Evolutionary conservation across 352 stramenopile species (phyloP), one percentile per base, ranked within the genome.

Genomic region (Globisporangium canariense): DNA sequence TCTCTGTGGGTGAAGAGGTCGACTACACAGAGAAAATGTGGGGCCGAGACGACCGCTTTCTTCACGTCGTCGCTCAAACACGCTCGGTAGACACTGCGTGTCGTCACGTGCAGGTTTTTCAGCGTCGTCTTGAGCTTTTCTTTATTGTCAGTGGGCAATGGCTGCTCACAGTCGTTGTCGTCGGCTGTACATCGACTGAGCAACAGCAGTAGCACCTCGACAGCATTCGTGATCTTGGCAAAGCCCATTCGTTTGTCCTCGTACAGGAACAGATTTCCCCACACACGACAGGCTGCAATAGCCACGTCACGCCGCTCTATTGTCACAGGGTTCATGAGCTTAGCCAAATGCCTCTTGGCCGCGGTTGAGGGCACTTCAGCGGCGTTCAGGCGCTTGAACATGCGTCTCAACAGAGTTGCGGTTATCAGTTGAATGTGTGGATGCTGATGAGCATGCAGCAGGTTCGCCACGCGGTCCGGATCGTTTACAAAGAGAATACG

Each of bases 331-430:
- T 43, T 47, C 40, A 89, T 14, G 13, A 90, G 63, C 11, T 76
- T 81, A 0, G 63, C 72, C 1, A 90, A 60, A 38, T 89, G 77
- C 9, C 80, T 77, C 28, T 77, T 71, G n/a, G 79, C 63, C 18
- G 70, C 66, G 46, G 64, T 56, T 14, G 74, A 83, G 2, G 80
- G 83, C 11, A 78, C 73, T 9, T 77, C 70, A 4, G 22, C 10
- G 1, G 57, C 54, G 34, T 90, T 88, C 14, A 86, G 57, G 10
- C 67, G 67, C 58, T 90, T 91, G 66, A 88, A 90, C 18, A 91
- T 28, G 18, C 83, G 65, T 18, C 83, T 72, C 10, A 89, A 62
- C 0, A 91, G 53, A 3, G 67, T 80, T 13, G 72, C 60, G 0
- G 76, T 70, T 5, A 67, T 64, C 5, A 75, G 18, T 52, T 88